A percentile compares a stretch with the other conserved stretches of the same genome.
These are phyloP conservation scores for Termitomyces sp. DNA, from an alignment of 1,284 basidiomycete genomes.

Conservation along the genomic window DNA sequence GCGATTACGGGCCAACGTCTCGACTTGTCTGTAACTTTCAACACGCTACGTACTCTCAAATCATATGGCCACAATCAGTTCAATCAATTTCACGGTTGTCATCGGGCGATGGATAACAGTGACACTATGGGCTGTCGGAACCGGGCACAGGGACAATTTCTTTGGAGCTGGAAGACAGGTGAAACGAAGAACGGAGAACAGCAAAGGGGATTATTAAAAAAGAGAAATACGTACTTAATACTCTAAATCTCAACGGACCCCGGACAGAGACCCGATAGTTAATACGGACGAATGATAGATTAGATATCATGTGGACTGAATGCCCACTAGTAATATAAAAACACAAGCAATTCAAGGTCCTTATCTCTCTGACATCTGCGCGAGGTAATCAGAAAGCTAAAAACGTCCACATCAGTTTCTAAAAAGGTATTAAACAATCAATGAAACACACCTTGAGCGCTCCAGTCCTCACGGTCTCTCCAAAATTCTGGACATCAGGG, in stretches of 20 bases:
- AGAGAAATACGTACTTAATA: background rate
- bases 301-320: background rate
- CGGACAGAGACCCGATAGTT: background rate
- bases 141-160: background rate
- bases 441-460: conserved; percentile 68
- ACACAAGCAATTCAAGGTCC: background rate
- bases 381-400: conserved; percentile 17
- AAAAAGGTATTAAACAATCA: background rate
- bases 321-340: background rate
- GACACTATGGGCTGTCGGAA: too few relatives aligned
- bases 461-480: conserved; percentile 76
- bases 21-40: background rate
- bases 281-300: background rate
- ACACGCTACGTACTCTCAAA: background rate
- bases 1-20: background rate
- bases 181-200: background rate
- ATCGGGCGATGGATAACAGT: conserved; percentile 37
- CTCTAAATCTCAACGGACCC: too few relatives aligned
- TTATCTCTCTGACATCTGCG: conserved; percentile 17
- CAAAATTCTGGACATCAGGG: conserved; percentile 86
- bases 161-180: too few relatives aligned
- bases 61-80: background rate
- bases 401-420: background rate
- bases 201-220: background rate
- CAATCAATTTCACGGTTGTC: conserved; percentile 49